Evolutionary conservation across 1,284 basidiomycete species (phyloP), one percentile per base, ranked within the genome.

Genomic region (Ceratobasidium sp.): DNA sequence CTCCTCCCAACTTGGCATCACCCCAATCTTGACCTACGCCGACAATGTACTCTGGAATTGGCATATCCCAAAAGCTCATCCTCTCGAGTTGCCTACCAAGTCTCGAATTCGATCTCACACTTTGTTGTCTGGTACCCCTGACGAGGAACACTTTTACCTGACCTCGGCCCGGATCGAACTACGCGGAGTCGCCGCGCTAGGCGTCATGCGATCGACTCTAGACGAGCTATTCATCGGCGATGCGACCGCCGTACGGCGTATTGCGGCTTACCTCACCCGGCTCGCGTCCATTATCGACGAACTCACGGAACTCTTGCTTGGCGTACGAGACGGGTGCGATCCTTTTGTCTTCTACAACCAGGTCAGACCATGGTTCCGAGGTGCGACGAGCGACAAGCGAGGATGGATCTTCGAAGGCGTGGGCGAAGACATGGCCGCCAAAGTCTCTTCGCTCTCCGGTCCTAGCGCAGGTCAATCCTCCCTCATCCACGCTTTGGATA

Each of bases 1-100:
- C 31, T 94, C 91, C 26, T 84, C 87, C 0, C 86, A 93, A 66
- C 89, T 99, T 15, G 92, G 93, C 77, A 85, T 99, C 0, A 97
- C 97, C 0, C 96, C 97, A 0, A 88, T 98, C 51, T 87, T 97
- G 63, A 98, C 96, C 1, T 99, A 98, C 82, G 94, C 96, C 11
- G 96, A 97, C 82, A 93, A 92, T 39, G 96, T 98, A 1, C 87
- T 99, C 8, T 99, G 96, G 86, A 98, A 98, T 82, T 98, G 95
- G 94, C 83, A 85, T 8, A 85, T 89, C 26, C 83, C 71, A 84
- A 91, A 49, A 91, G 53, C 85, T 11, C 42, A 45, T 17, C 42
- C 66, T 82, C 35, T 76, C 80, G 89, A 77, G 89, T 88, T 78
- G 84, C 87, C 77, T 88, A 89, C 79, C 91, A 23, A 77, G 26